Evolutionary conservation across 306 rosid species (phyloP).

Genomic region (Urtica urens): DNA sequence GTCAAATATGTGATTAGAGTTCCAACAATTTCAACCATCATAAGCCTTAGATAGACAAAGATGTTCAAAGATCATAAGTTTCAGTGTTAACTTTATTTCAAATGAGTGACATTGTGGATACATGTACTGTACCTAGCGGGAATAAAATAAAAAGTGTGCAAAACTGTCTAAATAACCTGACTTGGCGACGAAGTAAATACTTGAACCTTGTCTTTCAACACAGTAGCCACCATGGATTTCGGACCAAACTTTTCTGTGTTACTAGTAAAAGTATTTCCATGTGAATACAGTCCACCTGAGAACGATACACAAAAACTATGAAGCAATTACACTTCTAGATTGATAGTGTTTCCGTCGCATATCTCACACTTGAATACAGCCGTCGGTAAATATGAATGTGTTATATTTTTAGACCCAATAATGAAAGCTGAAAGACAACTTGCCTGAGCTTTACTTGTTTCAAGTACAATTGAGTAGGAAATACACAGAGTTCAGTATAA

Average conservation of each 20-base stretch:
- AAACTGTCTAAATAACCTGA: conserved; percentile 36
- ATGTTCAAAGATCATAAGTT: too few species aligned
- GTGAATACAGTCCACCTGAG: conserved; percentile 17
- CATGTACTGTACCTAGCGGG: neutral
- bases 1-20: too few species aligned
- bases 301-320: conserved; percentile 9
- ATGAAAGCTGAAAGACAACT: neutral
- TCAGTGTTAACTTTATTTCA: too few species aligned
- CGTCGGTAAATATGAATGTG: neutral
- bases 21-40: too few species aligned
- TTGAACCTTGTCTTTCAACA: conserved; percentile 33
- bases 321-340: neutral
- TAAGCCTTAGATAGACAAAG: too few species aligned
- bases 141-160: neutral
- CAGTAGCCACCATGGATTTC: conserved; percentile 25
- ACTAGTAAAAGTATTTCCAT: conserved; percentile 9
- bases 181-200: conserved; percentile 22
- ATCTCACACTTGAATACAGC: neutral
- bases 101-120: too few species aligned
- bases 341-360: neutral
- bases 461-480: neutral
- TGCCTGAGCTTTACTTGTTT: too few species aligned
- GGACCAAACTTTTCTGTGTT: conserved; percentile 14
- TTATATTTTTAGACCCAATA: neutral
- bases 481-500: neutral